A percentile compares a stretch with the other conserved stretches of the same genome.
These are phyloP conservation scores for Hirsutella thompsonii DNA, from an alignment of 2,329 filamentous ascomycete genomes.

Conservation along the genomic window DNA sequence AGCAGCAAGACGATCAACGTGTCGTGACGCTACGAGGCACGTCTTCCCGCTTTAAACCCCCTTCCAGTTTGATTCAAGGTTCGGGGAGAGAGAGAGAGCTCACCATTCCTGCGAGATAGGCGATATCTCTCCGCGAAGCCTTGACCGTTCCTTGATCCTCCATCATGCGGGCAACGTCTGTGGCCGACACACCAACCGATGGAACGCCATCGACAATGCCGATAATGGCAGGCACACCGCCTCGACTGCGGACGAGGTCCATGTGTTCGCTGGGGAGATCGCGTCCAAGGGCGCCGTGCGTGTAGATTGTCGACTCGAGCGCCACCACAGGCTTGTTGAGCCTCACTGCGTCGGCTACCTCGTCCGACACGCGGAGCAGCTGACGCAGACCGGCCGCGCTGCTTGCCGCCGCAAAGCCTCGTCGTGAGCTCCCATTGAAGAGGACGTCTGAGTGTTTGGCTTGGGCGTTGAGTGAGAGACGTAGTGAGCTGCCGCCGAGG, in stretches of 20 bases:
- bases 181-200: conserved; percentile 59
- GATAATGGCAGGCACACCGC: conserved; percentile 80
- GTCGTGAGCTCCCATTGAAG: background rate
- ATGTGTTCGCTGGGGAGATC: conserved; percentile 67
- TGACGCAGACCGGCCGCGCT: conserved; percentile 6
- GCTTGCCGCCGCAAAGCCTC: background rate
- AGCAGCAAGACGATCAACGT: no score
- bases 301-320: conserved; percentile 93
- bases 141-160: conserved; percentile 59
- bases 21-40: no score
- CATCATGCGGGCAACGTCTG: conserved; percentile 64
- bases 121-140: conserved; percentile 76
- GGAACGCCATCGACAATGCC: conserved; percentile 77
- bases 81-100: conserved; percentile 10
- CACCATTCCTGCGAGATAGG: conserved; percentile 68
- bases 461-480: background rate
- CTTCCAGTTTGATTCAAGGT: background rate
- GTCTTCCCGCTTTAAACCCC: no score
- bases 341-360: conserved; percentile 65
- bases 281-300: conserved; percentile 75
- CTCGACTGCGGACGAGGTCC: conserved; percentile 65
- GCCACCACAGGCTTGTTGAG: conserved; percentile 75
- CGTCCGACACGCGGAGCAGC: conserved; percentile 63
- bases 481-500: background rate
- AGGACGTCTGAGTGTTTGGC: background rate